Evolutionary conservation across 805 yeast species (phyloP), one percentile per base, ranked within the genome.

Genomic region (Lachancea sp.): DNA sequence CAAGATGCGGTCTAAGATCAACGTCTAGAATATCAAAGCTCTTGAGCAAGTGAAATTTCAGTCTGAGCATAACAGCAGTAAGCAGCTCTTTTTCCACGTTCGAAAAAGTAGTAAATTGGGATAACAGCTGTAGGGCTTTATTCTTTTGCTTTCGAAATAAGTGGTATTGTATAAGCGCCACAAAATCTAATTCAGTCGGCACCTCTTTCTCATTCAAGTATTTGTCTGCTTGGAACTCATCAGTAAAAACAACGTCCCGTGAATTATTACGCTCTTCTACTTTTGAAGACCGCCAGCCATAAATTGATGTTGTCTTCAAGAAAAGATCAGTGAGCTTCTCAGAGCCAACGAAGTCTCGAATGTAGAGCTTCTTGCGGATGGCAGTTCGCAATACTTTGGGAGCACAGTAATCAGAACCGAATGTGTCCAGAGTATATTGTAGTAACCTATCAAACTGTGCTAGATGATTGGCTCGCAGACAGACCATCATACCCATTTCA

Each of bases 401-500:
- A 41, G 64, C 64, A 2, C 71, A 30, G 43, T 67, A 68, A 0
- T 60, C 58, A 24, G 54, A 46, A 7, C 44, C 45, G 40, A 52
- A 67, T 32, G 47, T 49, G 0, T 47, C 40, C 29, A 55, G 48
- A 2, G 68, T 61, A 5, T 54, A 48, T 0, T 42, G 23, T 3
- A 69, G 59, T 2, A 67, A 33, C 2, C 47, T 47, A 30, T 68
- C 68, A 18, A 75, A 74, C n/a, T 51, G 49, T 4, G 45, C 55
- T 4, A 68, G 40, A 23, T 63, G 52, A 12, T 57, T 58, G n/a
- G 53, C 49, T 6, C 61, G 55, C 24, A 75, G 45, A 34, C 65
- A 60, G 5, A 71, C 59, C 42, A 61, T 62, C 41, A 68, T 57
- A n/a, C 78, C 75, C 18, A 69, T 42, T 37, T 75, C 80, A 43